Evolutionary conservation across 768 basidiomycete species (phyloP), one percentile per base, ranked within the genome.

Genomic region (Cantharellus anzutake): DNA sequence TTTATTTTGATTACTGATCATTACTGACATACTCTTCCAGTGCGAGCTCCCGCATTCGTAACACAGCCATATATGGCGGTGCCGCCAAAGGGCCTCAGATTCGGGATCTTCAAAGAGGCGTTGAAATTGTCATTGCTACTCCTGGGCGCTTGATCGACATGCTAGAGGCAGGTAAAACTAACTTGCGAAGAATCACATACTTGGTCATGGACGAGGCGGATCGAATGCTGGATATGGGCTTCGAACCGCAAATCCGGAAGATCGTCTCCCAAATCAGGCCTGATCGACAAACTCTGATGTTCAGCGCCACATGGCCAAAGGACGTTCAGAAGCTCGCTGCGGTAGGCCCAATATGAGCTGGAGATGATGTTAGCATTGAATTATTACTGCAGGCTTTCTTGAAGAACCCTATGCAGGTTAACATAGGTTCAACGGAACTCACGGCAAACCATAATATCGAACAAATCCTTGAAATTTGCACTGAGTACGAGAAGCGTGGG

Each of bases 201-300:
- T 79, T 99, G 44, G 96, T 99, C 68, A 88, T 99, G 83, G 96
- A 99, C 68, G 96, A 99, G 72, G 96, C 96, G 51, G 96, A 99
- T 75, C 89, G 96, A 68, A 99, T 99, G 96, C 79, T 99, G 64
- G 96, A 99, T 76, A 99, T 99, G 96, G 96, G 96, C 77, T 99
- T 99, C 74, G 96, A 99, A 74, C 96, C 96, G 58, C 96, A 99
- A 71, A 98, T 99, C 69, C 80, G 93, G 69, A 98, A 98, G 75
- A 97, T 99, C 64, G 88, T 98, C 65, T 76, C 83, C 65, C 96
- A 99, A 72, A 93, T 99, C 68, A 83, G 96, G 44, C 96, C 96
- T 50, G 96, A 99, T 75, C 81, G 96, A 67, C 96, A 99, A 69
- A 99, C 96, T 0, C 78, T 98, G 65, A 96, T 99, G 83, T 99